phyloP scores from a whole-genome alignment of 2,329 filamentous ascomycete species.

The Trichoderma cornu-damae region DNA sequence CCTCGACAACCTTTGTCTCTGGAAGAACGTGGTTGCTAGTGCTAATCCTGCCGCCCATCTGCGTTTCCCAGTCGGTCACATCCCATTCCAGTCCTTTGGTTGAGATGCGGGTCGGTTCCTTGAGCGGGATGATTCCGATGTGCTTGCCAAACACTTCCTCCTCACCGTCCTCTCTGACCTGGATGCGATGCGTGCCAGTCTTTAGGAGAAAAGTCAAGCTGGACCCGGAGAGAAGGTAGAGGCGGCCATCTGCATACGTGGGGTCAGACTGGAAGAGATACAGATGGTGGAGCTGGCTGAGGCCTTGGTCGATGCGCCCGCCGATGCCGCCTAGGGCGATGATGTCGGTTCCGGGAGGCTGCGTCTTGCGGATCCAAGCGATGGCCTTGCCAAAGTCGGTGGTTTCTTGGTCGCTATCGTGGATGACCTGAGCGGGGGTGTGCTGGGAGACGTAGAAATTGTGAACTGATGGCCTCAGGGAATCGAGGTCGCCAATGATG shows the following conservation, averaged over 20 bases:
- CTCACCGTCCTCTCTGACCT: conserved; percentile 49
- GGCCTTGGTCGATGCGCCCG: conserved; percentile 85
- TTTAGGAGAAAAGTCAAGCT: conserved; percentile 80
- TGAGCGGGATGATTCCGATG: conserved; percentile 80
- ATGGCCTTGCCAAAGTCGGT: conserved; percentile 90
- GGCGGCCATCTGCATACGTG: conserved; percentile 46
- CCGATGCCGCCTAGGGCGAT: conserved; percentile 79
- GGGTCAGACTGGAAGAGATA: conserved; percentile 56
- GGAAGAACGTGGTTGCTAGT: conserved; percentile 73
- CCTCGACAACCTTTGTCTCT: conserved; percentile 53
- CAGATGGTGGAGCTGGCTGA: conserved; percentile 84
- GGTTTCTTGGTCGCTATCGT: conserved; percentile 74
- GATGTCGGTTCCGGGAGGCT: conserved; percentile 50
- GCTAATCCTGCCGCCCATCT: conserved; percentile 67
- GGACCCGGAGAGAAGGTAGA: conserved; percentile 77
- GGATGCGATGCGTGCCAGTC: conserved; percentile 61
- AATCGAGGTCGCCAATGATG: conserved; percentile 91
- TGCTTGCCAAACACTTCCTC: conserved; percentile 64
- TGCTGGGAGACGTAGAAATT: conserved; percentile 59
- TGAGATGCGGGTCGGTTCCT: conserved; percentile 70
- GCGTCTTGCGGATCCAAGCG: conserved; percentile 47
- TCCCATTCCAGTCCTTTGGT: conserved; percentile 88
- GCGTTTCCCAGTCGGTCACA: conserved; percentile 72
- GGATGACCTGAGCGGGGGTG: conserved; percentile 53
- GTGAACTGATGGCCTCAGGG: conserved; percentile 57